Conservation (phyloP, 1,139 yeast species). For the Yueomyces sp. region DNA sequence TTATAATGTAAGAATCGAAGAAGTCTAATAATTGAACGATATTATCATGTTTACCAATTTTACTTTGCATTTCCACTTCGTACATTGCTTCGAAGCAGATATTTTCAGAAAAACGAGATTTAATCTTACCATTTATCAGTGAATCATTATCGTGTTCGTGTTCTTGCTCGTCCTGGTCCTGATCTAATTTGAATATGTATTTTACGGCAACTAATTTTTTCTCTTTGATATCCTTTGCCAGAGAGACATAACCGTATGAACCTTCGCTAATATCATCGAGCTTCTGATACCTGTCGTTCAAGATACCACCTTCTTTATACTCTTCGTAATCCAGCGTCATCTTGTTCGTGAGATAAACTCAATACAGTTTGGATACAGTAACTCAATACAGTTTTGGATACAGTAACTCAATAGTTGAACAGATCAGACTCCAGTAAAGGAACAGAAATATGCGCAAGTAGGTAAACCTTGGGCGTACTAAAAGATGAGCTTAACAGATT, state of each 20-base stretch:
- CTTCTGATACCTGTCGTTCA: constrained; percentile 53
- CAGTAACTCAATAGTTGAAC: no score
- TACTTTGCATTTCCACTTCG: constrained; percentile 64
- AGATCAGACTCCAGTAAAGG: no score
- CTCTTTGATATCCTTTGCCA: constrained; percentile 58
- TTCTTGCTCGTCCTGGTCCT: constrained; percentile 17
- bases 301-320: constrained; percentile 51
- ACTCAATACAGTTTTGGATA: no score
- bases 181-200: constrained; percentile 41
- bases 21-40: constrained; percentile 61
- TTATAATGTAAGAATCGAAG: constrained; percentile 67
- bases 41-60: constrained; percentile 42
- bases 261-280: constrained; percentile 81
- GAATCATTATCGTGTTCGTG: constrained; percentile 7
- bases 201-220: constrained; percentile 69
- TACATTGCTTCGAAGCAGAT: constrained; percentile 57
- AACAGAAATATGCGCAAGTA: no score
- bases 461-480: no score
- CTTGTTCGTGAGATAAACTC: not conserved
- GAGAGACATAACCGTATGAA: constrained; percentile 82
- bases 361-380: no score
- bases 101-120: constrained; percentile 24
- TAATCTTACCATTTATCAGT: constrained; percentile 21
- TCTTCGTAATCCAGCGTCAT: constrained; percentile 26
- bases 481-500: no score